A percentile compares a stretch with the other conserved stretches of the same genome.
Evolutionary conservation across 2,329 filamentous ascomycete genomes (phyloP).

Genomic region (Verticillium albo-atrum): DNA sequence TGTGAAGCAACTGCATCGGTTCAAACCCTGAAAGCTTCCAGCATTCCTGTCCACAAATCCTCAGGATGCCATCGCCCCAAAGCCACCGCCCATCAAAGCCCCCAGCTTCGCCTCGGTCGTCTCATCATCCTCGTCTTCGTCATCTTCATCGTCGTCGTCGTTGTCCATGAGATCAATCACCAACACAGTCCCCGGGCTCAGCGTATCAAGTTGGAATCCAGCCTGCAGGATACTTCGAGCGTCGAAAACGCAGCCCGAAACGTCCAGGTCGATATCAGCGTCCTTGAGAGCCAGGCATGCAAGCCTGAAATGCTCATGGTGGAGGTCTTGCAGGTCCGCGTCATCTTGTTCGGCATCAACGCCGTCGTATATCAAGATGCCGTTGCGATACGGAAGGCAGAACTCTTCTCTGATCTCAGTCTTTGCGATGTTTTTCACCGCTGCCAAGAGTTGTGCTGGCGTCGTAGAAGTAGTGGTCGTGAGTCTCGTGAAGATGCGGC

Average conservation of each 20-base stretch:
- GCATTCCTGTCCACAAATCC: background rate
- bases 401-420: slow-evolving; percentile 7
- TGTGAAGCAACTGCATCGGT: too few relatives aligned
- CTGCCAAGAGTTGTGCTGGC: slow-evolving; percentile 6
- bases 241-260: slow-evolving; percentile 16
- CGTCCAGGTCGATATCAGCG: slow-evolving; percentile 14
- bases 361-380: slow-evolving; percentile 14
- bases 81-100: slow-evolving; percentile 5
- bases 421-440: slow-evolving; percentile 1
- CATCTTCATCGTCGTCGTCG: slow-evolving; percentile 10
- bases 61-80: background rate
- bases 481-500: slow-evolving; percentile 14
- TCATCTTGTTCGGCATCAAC: slow-evolving; percentile 3
- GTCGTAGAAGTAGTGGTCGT: slow-evolving; percentile 10
- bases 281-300: slow-evolving; percentile 16
- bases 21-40: too few relatives aligned
- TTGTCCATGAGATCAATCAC: slow-evolving; percentile 15
- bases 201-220: slow-evolving; percentile 15
- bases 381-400: slow-evolving; percentile 11
- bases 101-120: slow-evolving; percentile 5
- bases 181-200: slow-evolving; percentile 14
- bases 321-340: slow-evolving; percentile 7
- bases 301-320: slow-evolving; percentile 17
- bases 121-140: slow-evolving; percentile 10
- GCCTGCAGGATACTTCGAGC: slow-evolving; percentile 9